phyloP scores from a whole-genome alignment of 208 protist genomes.

The Crithidia fasciculata region DNA sequence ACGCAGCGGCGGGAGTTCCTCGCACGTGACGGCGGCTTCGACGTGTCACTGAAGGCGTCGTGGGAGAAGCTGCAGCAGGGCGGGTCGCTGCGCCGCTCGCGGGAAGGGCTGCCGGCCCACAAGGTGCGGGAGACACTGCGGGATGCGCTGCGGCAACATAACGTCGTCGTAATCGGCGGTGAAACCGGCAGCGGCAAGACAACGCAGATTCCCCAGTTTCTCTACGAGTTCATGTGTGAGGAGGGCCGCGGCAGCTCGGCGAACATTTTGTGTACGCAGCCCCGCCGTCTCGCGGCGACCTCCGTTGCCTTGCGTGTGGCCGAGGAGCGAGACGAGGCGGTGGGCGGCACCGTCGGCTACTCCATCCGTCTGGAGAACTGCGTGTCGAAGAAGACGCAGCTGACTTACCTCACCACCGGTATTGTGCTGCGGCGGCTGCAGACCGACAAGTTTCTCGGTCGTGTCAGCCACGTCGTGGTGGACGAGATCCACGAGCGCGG shows the following conservation, averaged over 20 bases:
- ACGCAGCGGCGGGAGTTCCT: conserved; percentile 55
- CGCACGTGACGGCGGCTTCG: conserved; percentile 37
- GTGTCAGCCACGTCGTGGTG: conserved; percentile 93
- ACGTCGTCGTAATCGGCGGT: conserved; percentile 95
- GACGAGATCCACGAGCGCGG: conserved; percentile 98
- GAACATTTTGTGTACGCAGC: conserved; percentile 95
- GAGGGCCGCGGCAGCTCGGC: conserved; percentile 80
- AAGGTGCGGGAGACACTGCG: conserved; percentile 74
- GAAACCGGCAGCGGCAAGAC: conserved; percentile 99
- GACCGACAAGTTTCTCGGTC: conserved; percentile 84
- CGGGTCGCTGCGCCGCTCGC: conserved; percentile 53
- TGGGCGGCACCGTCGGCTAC: conserved; percentile 93
- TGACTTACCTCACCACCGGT: conserved; percentile 95
- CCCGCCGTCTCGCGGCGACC: conserved; percentile 92
- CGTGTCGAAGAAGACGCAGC: conserved; percentile 81
- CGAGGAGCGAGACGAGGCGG: conserved; percentile 88
- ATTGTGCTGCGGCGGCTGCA: conserved; percentile 92
- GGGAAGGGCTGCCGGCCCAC: conserved; percentile 74
- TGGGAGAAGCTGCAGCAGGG: conserved; percentile 67
- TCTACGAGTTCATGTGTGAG: conserved; percentile 94
- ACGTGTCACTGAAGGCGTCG: conserved; percentile 45
- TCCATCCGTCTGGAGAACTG: conserved; percentile 93
- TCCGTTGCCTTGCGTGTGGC: conserved; percentile 94
- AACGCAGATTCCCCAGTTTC: conserved; percentile 96
- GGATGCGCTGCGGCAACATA: conserved; percentile 63